phyloP scores from a whole-genome alignment of 148 eudicot genomes.

The Euryodendron excelsum region DNA sequence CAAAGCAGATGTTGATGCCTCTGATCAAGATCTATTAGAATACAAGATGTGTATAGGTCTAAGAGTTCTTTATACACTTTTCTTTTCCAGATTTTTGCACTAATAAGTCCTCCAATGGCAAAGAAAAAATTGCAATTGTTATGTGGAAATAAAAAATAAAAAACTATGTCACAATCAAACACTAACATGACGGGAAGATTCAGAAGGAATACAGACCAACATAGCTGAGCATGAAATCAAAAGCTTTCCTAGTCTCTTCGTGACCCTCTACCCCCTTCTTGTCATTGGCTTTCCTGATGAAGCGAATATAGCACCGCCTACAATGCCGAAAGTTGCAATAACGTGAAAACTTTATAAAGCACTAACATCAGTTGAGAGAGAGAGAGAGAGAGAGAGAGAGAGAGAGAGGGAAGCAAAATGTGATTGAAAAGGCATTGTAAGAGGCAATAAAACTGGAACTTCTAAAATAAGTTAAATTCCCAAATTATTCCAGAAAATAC shows the following conservation, averaged over 20 bases:
- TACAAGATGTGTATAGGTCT: background rate
- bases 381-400: background rate
- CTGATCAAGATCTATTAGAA: background rate
- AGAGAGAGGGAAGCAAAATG: background rate
- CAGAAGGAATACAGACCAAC: conserved; percentile 59
- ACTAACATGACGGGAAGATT: background rate
- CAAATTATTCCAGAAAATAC: no score
- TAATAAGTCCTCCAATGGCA: background rate
- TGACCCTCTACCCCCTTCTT: conserved; percentile 89
- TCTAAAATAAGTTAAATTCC: no score
- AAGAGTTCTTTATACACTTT: background rate
- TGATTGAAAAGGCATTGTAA: conserved; percentile 4
- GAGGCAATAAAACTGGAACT: background rate
- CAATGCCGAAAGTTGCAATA: conserved; percentile 21
- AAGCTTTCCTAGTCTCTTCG: conserved; percentile 97
- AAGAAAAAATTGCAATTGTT: background rate
- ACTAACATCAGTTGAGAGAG: background rate
- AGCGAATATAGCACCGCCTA: conserved; percentile 95
- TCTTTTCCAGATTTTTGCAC: background rate
- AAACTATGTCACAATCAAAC: background rate
- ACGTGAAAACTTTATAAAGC: background rate
- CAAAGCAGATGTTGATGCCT: background rate
- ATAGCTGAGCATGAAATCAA: conserved; percentile 91
- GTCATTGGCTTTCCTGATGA: conserved; percentile 84
- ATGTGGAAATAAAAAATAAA: conserved; percentile 1